Evolutionary conservation across 2,329 filamentous ascomycete species (phyloP).

Genomic region (Colletotrichum sp.): DNA sequence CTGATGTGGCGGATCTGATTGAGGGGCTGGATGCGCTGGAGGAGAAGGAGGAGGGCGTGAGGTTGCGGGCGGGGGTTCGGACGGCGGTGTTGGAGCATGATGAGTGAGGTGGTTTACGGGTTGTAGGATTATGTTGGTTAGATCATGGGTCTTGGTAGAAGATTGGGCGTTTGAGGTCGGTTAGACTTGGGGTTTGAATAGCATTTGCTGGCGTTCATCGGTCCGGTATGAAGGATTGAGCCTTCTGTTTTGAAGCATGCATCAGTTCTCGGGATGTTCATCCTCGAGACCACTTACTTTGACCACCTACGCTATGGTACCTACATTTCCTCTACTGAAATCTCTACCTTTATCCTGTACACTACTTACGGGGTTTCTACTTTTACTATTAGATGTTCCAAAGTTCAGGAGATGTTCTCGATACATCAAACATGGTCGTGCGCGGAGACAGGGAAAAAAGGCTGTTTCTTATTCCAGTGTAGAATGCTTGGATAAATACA

Average conservation of each 20-base stretch:
- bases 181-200: background rate
- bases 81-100: constrained; percentile 2
- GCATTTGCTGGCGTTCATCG: background rate
- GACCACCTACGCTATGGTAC: no score
- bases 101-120: background rate
- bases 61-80: background rate
- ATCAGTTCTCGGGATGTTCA: background rate
- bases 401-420: background rate
- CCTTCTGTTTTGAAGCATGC: background rate
- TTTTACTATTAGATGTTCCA: background rate
- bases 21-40: constrained; percentile 21
- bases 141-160: background rate
- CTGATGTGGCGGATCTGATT: constrained; percentile 37
- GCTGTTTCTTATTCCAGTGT: background rate
- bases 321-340: no score
- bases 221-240: background rate
- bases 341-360: background rate
- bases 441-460: no score
- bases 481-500: background rate
- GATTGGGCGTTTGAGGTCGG: background rate
- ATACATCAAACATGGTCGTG: background rate
- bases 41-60: background rate
- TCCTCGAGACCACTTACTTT: background rate
- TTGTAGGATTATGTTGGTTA: background rate
- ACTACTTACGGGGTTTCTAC: background rate